Evolutionary conservation across 2,329 filamentous ascomycete species (phyloP).

Genomic region (Aspergillus ochraceus): DNA sequence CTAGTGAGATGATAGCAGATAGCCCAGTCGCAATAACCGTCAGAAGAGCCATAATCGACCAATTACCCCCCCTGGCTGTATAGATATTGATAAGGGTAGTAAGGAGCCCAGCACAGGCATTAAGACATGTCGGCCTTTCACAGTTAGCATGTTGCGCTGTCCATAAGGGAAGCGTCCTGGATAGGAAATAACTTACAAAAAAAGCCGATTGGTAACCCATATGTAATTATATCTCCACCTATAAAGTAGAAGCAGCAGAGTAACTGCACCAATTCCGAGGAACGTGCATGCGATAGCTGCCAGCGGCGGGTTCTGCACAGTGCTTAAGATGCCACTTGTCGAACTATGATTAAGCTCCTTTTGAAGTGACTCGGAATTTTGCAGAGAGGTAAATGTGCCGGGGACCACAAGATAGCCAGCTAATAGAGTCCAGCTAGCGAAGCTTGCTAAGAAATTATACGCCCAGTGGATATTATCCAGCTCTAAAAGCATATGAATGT

Average conservation of each 20-base stretch:
- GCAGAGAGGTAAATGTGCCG: slow-evolving; percentile 51
- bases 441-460: slow-evolving; percentile 50
- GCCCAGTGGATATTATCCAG: slow-evolving; percentile 47
- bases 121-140: background rate
- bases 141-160: background rate
- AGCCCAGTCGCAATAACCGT: background rate
- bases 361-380: slow-evolving; percentile 28
- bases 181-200: background rate
- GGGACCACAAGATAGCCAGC: slow-evolving; percentile 55
- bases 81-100: slow-evolving; percentile 1
- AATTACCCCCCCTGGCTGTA: background rate
- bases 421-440: slow-evolving; percentile 52
- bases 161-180: background rate
- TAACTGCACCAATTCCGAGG: background rate
- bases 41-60: slow-evolving; percentile 4
- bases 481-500: slow-evolving; percentile 49
- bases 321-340: slow-evolving; percentile 29
- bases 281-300: slow-evolving; percentile 47
- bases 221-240: slow-evolving; percentile 3
- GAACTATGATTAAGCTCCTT: slow-evolving; percentile 27
- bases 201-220: slow-evolving; percentile 1
- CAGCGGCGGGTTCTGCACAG: slow-evolving; percentile 39
- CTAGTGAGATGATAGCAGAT: background rate
- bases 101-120: background rate
- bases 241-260: background rate